Evolutionary conservation across 345 rosid species (phyloP).

Genomic region (Turritis glabra): DNA sequence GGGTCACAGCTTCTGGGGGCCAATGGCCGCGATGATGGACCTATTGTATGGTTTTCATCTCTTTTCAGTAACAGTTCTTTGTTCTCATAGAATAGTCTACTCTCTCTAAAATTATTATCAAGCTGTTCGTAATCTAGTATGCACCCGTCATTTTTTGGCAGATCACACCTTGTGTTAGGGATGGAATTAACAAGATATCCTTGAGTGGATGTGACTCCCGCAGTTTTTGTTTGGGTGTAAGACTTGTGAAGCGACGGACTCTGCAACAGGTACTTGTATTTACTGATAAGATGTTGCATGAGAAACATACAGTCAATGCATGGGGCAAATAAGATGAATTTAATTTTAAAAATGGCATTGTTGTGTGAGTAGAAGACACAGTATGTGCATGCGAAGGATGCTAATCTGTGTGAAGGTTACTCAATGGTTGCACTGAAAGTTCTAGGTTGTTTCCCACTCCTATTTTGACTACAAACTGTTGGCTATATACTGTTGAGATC

Average conservation of each 20-base stretch:
- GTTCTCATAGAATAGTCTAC: background rate
- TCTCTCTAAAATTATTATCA: background rate
- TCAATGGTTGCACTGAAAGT: background rate
- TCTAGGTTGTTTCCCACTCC: background rate
- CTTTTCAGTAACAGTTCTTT: slow-evolving; percentile 7
- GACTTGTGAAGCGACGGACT: slow-evolving; percentile 73
- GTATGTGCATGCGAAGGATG: background rate
- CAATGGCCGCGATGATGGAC: slow-evolving; percentile 98
- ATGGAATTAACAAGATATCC: slow-evolving; percentile 80
- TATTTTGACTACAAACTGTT: background rate
- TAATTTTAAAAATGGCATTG: background rate
- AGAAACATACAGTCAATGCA: background rate
- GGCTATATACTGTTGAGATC: background rate
- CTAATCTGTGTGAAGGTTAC: background rate
- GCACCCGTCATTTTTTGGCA: slow-evolving; percentile 34
- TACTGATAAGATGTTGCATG: background rate
- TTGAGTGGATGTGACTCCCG: slow-evolving; percentile 88
- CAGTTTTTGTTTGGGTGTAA: slow-evolving; percentile 82
- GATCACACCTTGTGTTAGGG: slow-evolving; percentile 72
- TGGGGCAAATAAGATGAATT: background rate
- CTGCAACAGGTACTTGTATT: slow-evolving; percentile 67
- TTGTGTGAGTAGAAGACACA: slow-evolving; percentile 1
- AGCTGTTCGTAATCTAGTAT: background rate
- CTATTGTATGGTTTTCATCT: slow-evolving; percentile 60
- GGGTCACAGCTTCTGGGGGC: slow-evolving; percentile 85